Base-by-base conservation (phyloP, 768 basidiomycete genomes). In the Naganishia friedmannii region DNA sequence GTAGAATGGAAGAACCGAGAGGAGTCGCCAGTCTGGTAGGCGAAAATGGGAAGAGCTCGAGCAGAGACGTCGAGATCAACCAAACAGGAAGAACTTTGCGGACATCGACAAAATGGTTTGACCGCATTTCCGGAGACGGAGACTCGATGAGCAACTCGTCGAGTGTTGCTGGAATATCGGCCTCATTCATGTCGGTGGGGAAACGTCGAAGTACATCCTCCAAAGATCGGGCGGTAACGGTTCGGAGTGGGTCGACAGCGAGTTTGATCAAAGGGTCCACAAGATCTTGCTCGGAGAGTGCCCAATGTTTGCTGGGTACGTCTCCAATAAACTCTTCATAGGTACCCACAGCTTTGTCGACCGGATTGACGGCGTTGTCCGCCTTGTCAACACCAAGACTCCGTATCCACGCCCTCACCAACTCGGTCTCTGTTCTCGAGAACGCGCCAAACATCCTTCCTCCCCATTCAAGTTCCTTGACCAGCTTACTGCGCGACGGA, bases 381-480 rank as follows among this genome's bases (percentile, higher is more conserved):
- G 34, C n/a, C n/a, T 34, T 48, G 9, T 68, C 53, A 5, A 28
- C 63, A 19, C 67, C 65, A 29, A 76, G 66, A 12, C 67, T 66
- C 28, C 39, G 48, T 55, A 78, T 74, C 77, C 76, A 77, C 6
- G 29, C 37, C 32, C 72, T 53, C 15, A 76, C 73, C n/a, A 73
- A 29, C 29, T 69, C 63, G 9, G 67, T 63, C 46, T 78, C 77
- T 19, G 65, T 42, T 45, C 70, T 53, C 21, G 77, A 75, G 48
- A 78, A 78, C 2, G 77, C 78, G 0, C 78, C 78, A 68, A 79
- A 79, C 78, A 79, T 79, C 60, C 74, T 65, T 17, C 78, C 76
- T 54, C 77, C 77, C 78, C 78, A 79, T 46, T 73, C 72, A 31
- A 77, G 58, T 66, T 76, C 76, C 54, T 67, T 69, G 42, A 77